Conservation (phyloP, 2,329 filamentous ascomycete species). For the Scytalidium lignicola region DNA sequence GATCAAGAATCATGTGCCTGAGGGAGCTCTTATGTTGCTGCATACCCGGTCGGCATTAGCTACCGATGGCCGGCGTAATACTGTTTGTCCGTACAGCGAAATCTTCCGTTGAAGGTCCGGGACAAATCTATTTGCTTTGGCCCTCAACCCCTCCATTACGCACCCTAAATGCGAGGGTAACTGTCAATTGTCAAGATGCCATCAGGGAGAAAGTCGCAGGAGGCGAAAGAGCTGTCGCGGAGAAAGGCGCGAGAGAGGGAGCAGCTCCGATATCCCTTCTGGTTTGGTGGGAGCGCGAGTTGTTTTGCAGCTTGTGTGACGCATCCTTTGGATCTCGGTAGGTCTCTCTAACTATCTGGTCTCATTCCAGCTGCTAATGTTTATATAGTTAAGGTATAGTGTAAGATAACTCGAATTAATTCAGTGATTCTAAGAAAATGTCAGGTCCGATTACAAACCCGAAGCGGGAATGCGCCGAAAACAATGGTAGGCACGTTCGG, state of each 20-base stretch:
- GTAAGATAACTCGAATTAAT: not conserved
- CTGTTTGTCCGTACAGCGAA: too few species aligned
- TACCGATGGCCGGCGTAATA: too few species aligned
- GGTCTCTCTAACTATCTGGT: slow-evolving; percentile 31
- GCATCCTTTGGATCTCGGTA: slow-evolving; percentile 88
- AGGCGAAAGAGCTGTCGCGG: slow-evolving; percentile 12
- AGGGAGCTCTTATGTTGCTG: too few species aligned
- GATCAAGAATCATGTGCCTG: too few species aligned
- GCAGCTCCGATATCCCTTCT: slow-evolving; percentile 64
- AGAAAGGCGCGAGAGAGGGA: slow-evolving; percentile 22
- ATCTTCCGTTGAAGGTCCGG: too few species aligned
- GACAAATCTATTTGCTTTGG: too few species aligned
- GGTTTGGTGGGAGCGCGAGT: slow-evolving; percentile 94
- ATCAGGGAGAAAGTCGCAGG: slow-evolving; percentile 9
- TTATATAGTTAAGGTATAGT: slow-evolving; percentile 22
- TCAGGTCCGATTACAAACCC: slow-evolving; percentile 83
- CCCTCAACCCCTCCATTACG: not conserved
- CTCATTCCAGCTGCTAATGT: slow-evolving; percentile 8
- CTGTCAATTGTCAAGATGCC: slow-evolving; percentile 19
- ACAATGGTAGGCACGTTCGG: slow-evolving; percentile 82
- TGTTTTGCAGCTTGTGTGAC: slow-evolving; percentile 89
- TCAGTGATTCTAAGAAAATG: slow-evolving; percentile 2
- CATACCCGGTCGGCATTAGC: too few species aligned
- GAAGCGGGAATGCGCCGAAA: slow-evolving; percentile 66
- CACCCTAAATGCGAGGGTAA: slow-evolving; percentile 16